These are phyloP conservation scores for Apophysomyces trapeziformis DNA, from an alignment of 371 early-diverging fungal genomes.

Conservation along the genomic window DNA sequence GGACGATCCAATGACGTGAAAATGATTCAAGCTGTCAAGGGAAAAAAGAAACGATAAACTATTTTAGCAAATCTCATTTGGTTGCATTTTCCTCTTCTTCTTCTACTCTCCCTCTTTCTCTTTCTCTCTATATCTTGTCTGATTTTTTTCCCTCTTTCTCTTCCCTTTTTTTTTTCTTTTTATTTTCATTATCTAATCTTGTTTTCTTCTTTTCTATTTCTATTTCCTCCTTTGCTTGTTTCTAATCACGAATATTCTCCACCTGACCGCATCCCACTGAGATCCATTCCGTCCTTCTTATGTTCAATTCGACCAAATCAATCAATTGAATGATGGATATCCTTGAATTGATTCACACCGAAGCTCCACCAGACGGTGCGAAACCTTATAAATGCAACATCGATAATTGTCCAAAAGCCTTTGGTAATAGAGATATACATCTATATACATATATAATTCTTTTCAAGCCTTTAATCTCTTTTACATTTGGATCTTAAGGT, in stretches of 20 bases:
- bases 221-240: neutral
- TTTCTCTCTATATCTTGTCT: neutral
- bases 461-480: neutral
- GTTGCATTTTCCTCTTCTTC: neutral
- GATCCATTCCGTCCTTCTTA: neutral
- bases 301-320: neutral
- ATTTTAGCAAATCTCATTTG: neutral
- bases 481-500: slow-evolving; percentile 22
- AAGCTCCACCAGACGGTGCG: slow-evolving; percentile 32
- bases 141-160: neutral
- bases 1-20: neutral
- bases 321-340: slow-evolving; percentile 54
- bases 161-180: neutral
- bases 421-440: slow-evolving; percentile 25
- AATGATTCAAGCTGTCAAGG: slow-evolving; percentile 2
- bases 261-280: neutral
- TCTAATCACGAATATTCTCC: neutral
- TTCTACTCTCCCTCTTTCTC: slow-evolving; percentile 1
- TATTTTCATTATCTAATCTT: neutral
- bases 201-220: neutral
- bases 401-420: slow-evolving; percentile 37
- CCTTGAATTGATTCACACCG: slow-evolving; percentile 63
- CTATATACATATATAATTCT: neutral
- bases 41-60: neutral
- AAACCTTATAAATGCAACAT: slow-evolving; percentile 38